phyloP scores from a whole-genome alignment of 768 basidiomycete species.

The Myochromella boudieri region DNA sequence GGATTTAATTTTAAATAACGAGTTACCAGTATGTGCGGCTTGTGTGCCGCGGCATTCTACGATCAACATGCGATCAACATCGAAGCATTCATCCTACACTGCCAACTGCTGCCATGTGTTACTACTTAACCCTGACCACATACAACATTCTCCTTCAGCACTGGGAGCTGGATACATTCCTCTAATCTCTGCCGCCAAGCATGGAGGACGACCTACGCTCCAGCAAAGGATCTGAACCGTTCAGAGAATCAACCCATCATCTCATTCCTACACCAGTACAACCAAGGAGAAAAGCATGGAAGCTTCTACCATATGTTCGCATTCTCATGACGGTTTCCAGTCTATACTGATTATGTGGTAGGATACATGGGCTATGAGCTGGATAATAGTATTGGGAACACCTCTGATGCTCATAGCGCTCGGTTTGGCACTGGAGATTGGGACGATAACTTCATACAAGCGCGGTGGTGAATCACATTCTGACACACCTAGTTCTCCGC shows the following conservation, averaged over 20 bases:
- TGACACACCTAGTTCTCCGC: not conserved
- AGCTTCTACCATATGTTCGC: constrained; percentile 14
- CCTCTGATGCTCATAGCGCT: constrained; percentile 44
- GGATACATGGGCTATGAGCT: constrained; percentile 33
- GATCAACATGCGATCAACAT: no score
- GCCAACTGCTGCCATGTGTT: not conserved
- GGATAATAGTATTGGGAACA: constrained; percentile 35
- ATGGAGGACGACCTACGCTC: constrained; percentile 6
- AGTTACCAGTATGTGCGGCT: no score
- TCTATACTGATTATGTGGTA: constrained; percentile 10
- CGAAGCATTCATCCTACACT: not conserved
- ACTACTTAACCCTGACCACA: not conserved
- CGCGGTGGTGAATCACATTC: constrained; percentile 34
- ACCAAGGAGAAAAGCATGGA: constrained; percentile 39
- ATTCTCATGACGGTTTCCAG: not conserved
- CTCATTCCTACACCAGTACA: constrained; percentile 46
- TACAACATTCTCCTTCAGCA: not conserved
- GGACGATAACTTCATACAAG: constrained; percentile 37
- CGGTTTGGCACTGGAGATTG: constrained; percentile 50
- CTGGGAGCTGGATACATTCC: not conserved
- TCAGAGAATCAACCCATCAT: constrained; percentile 41
- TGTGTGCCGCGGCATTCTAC: no score
- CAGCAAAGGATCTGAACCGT: constrained; percentile 28
- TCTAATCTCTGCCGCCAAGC: not conserved
- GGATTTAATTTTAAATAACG: no score